Evolutionary conservation across 2,329 filamentous ascomycete species (phyloP).

Genomic region (Talaromyces sp.): DNA sequence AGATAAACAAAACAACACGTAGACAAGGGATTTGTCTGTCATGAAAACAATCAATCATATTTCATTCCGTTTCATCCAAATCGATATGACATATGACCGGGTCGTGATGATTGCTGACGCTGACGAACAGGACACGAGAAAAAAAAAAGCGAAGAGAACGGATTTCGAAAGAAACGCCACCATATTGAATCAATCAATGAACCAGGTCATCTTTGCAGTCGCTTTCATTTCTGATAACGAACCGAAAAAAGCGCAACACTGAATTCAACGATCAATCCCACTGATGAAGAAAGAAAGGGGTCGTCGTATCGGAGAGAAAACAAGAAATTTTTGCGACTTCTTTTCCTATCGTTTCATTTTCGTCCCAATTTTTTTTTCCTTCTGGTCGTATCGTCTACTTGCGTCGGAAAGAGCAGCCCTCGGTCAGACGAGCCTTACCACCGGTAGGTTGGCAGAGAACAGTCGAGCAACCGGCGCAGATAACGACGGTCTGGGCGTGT

Average conservation of each 20-base stretch:
- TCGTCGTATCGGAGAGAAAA: not conserved
- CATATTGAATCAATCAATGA: not conserved
- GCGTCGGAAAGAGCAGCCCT: conserved; percentile 99
- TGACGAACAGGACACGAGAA: conserved; percentile 4
- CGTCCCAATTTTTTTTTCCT: conserved; percentile 16
- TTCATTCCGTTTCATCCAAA: conserved; percentile 1
- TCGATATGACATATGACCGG: conserved; percentile 2
- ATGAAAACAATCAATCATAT: not conserved
- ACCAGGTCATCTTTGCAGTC: not conserved
- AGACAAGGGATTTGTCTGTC: too few species aligned
- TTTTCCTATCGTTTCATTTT: conserved; percentile 10
- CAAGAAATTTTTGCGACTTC: conserved; percentile 3
- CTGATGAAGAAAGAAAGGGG: not conserved
- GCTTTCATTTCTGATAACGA: not conserved
- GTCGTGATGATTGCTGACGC: not conserved
- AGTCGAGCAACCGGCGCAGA: conserved; percentile 99
- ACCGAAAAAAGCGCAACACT: not conserved
- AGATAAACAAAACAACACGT: conserved; percentile 14
- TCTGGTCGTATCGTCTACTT: conserved; percentile 61
- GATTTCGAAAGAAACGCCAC: not conserved
- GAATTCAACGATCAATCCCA: not conserved
- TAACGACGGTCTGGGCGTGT: conserved; percentile 99
- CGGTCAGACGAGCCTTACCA: conserved; percentile 97
- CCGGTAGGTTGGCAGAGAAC: conserved; percentile 99
- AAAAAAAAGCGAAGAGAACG: not conserved